Percentiles rank a stretch among this genome's conserved stretches.
Evolutionary conservation across 768 basidiomycete species (phyloP).

Genomic region (Pleurotus platypus): DNA sequence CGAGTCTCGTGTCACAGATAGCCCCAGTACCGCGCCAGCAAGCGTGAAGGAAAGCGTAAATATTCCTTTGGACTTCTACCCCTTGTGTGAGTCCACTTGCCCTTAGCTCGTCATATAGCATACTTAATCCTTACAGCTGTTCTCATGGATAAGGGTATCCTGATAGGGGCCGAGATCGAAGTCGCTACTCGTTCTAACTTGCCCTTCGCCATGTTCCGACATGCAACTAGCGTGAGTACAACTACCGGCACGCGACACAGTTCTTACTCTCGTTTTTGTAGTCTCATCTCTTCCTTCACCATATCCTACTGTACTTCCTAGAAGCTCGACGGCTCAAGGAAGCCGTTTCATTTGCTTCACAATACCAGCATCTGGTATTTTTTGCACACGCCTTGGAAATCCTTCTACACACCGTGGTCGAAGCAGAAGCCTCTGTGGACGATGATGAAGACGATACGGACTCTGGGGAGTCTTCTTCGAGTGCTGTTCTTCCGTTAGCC

Average conservation of each 20-base stretch:
- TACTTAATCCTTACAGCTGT: constrained; percentile 56
- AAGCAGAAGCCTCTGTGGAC: constrained; percentile 62
- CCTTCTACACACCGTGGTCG: constrained; percentile 88
- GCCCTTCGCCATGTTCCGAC: constrained; percentile 88
- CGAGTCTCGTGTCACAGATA: constrained; percentile 49
- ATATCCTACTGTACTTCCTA: constrained; percentile 83
- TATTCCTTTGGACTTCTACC: constrained; percentile 92
- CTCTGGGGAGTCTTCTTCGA: constrained; percentile 22
- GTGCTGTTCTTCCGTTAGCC: constrained; percentile 55
- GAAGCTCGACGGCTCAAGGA: constrained; percentile 59
- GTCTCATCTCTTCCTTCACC: constrained; percentile 94
- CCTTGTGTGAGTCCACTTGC: constrained; percentile 65
- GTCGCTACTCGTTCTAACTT: constrained; percentile 68
- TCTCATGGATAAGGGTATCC: constrained; percentile 98
- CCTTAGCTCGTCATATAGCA: background rate
- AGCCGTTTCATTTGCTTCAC: constrained; percentile 81
- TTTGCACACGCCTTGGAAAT: constrained; percentile 95
- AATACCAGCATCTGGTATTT: constrained; percentile 86
- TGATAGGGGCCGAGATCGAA: constrained; percentile 94
- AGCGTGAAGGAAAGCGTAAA: constrained; percentile 91
- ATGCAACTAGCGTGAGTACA: constrained; percentile 77
- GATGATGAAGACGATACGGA: constrained; percentile 23
- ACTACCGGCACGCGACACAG: background rate
- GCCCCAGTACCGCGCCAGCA: constrained; percentile 28
- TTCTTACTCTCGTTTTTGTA: constrained; percentile 23